Percentiles rank a stretch among this genome's conserved stretches.
Conservation (phyloP, 768 basidiomycete species). For the Pluteus cervinus region DNA sequence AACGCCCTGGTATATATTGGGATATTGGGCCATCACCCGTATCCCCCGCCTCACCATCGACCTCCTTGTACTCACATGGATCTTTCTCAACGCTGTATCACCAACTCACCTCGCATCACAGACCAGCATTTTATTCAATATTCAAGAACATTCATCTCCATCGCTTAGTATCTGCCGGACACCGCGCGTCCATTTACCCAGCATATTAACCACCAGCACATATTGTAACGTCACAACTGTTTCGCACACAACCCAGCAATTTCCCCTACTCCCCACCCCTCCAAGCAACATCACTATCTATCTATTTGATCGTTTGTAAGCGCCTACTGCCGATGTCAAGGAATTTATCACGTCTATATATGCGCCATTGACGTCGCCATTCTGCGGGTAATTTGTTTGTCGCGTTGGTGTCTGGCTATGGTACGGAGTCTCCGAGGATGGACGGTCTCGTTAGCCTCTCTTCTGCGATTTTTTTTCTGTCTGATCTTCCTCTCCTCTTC, state of each 20-base stretch:
- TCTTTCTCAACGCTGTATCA: constrained; percentile 7
- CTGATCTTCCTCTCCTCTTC: neutral
- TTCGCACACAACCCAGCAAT: no score
- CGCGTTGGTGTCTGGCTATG: constrained; percentile 1
- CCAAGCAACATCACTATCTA: neutral
- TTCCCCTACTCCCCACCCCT: neutral
- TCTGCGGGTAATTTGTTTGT: constrained; percentile 3
- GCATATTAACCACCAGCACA: no score
- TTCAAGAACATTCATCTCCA: neutral
- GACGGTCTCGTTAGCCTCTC: no score
- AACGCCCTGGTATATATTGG: neutral
- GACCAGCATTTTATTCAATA: constrained; percentile 8
- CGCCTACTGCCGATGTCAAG: constrained; percentile 13
- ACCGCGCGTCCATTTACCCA: no score
- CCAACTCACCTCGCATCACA: constrained; percentile 2
- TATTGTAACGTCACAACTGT: no score
- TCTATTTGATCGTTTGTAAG: constrained; percentile 7
- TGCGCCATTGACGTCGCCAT: constrained; percentile 3
- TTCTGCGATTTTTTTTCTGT: neutral
- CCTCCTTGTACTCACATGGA: constrained; percentile 2
- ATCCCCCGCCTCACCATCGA: constrained; percentile 4
- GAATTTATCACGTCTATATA: constrained; percentile 17
- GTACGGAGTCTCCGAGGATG: constrained; percentile 10
- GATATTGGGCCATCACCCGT: constrained; percentile 2
- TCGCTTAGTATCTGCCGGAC: no score